These are phyloP conservation scores for Hevea brasiliensis DNA, from an alignment of 345 rosid genomes.

Conservation along the genomic window DNA sequence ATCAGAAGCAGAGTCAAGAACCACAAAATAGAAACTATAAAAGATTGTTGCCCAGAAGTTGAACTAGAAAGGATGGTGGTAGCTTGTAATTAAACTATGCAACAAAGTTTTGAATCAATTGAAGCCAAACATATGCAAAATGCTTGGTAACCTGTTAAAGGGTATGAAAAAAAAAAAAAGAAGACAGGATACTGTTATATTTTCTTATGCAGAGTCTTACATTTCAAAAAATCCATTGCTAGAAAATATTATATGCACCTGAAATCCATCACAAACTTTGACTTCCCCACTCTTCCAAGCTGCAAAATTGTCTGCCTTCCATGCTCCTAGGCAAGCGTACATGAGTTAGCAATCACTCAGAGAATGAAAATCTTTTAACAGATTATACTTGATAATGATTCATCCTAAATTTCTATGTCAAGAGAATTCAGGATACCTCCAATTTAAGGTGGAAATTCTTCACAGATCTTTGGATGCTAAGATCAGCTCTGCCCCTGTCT, in stretches of 20 bases:
- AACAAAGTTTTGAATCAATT: constrained; percentile 85
- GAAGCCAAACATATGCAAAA: constrained; percentile 90
- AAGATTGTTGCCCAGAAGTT: constrained; percentile 42
- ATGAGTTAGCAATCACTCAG: neutral
- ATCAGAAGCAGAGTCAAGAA: neutral
- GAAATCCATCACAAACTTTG: constrained; percentile 78
- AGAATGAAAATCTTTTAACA: neutral
- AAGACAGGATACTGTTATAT: neutral
- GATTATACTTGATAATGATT: neutral
- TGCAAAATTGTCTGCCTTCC: constrained; percentile 78
- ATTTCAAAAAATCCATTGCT: neutral
- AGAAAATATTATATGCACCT: constrained; percentile 40
- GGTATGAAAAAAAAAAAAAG: constrained; percentile 57
- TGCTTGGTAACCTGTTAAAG: constrained; percentile 79
- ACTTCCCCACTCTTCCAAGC: constrained; percentile 76
- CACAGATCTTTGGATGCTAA: constrained; percentile 65
- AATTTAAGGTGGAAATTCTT: constrained; percentile 87
- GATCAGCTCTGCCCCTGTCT: constrained; percentile 79
- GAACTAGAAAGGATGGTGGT: constrained; percentile 35
- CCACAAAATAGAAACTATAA: neutral
- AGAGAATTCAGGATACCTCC: constrained; percentile 43
- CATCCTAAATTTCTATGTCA: neutral
- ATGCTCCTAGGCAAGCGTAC: constrained; percentile 39
- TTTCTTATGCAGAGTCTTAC: neutral
- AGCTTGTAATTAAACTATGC: constrained; percentile 46